phyloP scores from a whole-genome alignment of 305 asterid species.

The Fraxinus xanthoxyloides region DNA sequence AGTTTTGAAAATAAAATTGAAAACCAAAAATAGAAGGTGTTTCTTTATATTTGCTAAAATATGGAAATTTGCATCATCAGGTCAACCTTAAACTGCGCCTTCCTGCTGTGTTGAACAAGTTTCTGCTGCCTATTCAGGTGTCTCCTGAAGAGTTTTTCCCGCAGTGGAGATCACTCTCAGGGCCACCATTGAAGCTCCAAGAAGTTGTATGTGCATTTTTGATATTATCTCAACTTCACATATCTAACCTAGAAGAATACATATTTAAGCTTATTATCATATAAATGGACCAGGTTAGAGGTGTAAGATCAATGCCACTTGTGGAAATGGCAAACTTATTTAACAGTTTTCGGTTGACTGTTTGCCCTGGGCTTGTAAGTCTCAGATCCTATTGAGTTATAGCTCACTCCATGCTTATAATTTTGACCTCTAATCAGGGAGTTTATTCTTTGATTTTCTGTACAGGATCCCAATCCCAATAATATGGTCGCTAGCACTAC shows the following conservation, averaged over 20 bases:
- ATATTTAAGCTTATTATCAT: constrained; percentile 15
- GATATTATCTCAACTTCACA: background rate
- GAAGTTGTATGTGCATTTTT: constrained; percentile 70
- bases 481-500: constrained; percentile 94
- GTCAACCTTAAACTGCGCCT: constrained; percentile 91
- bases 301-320: constrained; percentile 82
- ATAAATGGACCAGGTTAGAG: constrained; percentile 74
- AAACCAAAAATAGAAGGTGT: background rate
- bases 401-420: constrained; percentile 12
- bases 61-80: constrained; percentile 41
- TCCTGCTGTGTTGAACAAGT: constrained; percentile 89
- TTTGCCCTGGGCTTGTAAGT: constrained; percentile 96
- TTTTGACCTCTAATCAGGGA: constrained; percentile 25
- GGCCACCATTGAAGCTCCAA: constrained; percentile 97
- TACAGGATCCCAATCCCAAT: constrained; percentile 93
- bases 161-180: constrained; percentile 98
- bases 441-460: constrained; percentile 17
- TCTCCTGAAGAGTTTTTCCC: constrained; percentile 94
- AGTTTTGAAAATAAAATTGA: background rate
- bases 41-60: constrained; percentile 24
- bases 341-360: constrained; percentile 57
- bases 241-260: background rate
- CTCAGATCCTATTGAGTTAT: constrained; percentile 23
- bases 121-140: constrained; percentile 78
- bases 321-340: constrained; percentile 83